phyloP scores from a whole-genome alignment of 768 basidiomycete genomes.

The Crassisporium funariophilum region DNA sequence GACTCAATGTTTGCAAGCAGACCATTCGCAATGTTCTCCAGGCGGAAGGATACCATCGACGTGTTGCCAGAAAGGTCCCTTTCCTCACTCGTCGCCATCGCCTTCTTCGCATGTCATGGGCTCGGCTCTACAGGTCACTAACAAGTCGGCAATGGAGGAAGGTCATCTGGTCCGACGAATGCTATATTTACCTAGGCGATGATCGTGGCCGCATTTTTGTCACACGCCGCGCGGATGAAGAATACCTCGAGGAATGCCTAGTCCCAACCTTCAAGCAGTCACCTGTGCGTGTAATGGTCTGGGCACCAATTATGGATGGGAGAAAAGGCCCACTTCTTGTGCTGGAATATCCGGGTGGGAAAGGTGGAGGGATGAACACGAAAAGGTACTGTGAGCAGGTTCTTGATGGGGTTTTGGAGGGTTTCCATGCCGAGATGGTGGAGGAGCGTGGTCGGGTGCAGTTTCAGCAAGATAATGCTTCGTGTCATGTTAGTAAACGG shows the following conservation, averaged over 20 bases:
- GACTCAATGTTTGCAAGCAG: neutral
- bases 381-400: slow-evolving; percentile 26
- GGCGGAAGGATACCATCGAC: slow-evolving; percentile 9
- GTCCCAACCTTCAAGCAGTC: too few species aligned
- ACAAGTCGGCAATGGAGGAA: slow-evolving; percentile 19
- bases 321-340: too few species aligned
- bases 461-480: slow-evolving; percentile 30
- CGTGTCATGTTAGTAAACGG: slow-evolving; percentile 19
- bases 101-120: slow-evolving; percentile 26
- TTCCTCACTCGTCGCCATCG: neutral
- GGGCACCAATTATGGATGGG: too few species aligned
- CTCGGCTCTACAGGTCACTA: slow-evolving; percentile 19
- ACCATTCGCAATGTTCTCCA: neutral
- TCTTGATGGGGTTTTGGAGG: slow-evolving; percentile 24
- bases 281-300: too few species aligned
- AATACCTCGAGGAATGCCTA: too few species aligned
- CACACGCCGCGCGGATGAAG: too few species aligned
- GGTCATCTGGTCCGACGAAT: slow-evolving; percentile 18
- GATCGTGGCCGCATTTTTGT: too few species aligned
- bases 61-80: too few species aligned
- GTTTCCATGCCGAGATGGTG: slow-evolving; percentile 2
- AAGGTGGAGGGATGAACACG: too few species aligned
- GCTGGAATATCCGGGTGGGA: too few species aligned
- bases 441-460: too few species aligned
- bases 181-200: too few species aligned